Evolutionary conservation across 805 yeast genomes (phyloP), one percentile per base, ranked within the genome.

Genomic region (Saccharomycopsis capsularis): DNA sequence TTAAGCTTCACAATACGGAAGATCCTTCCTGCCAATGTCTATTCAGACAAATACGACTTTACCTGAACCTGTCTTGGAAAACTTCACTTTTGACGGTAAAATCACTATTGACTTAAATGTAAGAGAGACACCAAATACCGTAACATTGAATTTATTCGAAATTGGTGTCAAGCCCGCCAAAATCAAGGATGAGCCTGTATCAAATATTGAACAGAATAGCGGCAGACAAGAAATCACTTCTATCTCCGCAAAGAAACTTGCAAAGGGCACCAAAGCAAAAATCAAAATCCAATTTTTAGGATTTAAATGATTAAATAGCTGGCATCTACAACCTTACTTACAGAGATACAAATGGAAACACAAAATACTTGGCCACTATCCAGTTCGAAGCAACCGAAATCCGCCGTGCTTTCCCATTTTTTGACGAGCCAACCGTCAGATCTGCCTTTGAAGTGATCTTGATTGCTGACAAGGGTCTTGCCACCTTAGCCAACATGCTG

Each of bases 301-400:
- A 68, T 39, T 73, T 84, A 67, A 82, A 82, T 63, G 83, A 81
- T 59, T 79, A 82, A 60, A 84, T 85, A 91, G 85, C 86, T 47
- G 91, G 91, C 42, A 84, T 85, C 67, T 85, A 85, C 70, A 74
- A 85, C 59, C 81, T 88, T 18, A 68, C 78, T 37, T 84, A 84
- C 63, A 64, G 63, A 54, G 74, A 71, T 50, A 72, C 71, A 54
- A 71, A 73, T 51, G 85, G 87, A 19, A 70, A 72, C 51, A 79
- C 79, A 35, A 81, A 80, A 59, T 81, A 82, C 63, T 72, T 85
- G 74, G 86, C 88, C 40, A 81, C 90, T 41, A 84, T 95, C 40
- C 95, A 85, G 66, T 81, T 85, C 78, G 95, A 85, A 68, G 81
- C 95, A 21, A 82, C 91, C 19, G 93, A 85, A 61, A 86, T 91